phyloP scores from a whole-genome alignment of 1,284 basidiomycete genomes.

The Ganoderma resinaceum region DNA sequence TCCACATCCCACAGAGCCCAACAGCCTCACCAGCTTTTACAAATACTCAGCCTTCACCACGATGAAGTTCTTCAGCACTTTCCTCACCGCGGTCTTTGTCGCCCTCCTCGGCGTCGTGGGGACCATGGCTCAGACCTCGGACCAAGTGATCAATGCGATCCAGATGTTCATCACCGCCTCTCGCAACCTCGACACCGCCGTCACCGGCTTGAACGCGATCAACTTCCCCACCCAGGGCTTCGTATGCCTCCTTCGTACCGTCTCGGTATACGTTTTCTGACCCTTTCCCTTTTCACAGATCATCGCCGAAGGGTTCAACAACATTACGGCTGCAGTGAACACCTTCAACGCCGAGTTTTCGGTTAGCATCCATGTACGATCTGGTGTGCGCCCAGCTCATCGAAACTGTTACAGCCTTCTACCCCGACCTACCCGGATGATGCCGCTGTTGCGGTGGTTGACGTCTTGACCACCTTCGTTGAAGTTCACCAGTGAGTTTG shows the following conservation, averaged over 20 bases:
- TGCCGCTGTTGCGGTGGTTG: neutral
- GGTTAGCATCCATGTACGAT: neutral
- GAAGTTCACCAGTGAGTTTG: neutral
- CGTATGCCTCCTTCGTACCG: neutral
- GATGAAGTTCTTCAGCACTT: constrained; percentile 5
- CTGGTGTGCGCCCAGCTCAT: neutral
- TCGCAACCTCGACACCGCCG: neutral
- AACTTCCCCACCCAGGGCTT: neutral
- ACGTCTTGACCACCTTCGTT: constrained; percentile 6
- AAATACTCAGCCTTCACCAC: neutral
- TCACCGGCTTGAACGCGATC: neutral
- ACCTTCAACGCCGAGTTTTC: neutral
- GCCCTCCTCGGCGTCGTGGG: neutral
- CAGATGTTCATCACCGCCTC: neutral
- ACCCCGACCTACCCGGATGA: neutral
- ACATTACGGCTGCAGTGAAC: neutral
- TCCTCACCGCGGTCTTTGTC: neutral
- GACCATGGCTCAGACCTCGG: constrained; percentile 2
- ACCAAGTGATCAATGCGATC: neutral
- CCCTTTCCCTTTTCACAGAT: neutral
- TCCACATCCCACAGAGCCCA: neutral
- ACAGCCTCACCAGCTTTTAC: neutral
- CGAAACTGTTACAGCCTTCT: neutral
- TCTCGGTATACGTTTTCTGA: neutral
- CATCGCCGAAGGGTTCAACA: neutral